Base-by-base conservation (phyloP, 83 land plant genomes). In the Picea abies region DNA sequence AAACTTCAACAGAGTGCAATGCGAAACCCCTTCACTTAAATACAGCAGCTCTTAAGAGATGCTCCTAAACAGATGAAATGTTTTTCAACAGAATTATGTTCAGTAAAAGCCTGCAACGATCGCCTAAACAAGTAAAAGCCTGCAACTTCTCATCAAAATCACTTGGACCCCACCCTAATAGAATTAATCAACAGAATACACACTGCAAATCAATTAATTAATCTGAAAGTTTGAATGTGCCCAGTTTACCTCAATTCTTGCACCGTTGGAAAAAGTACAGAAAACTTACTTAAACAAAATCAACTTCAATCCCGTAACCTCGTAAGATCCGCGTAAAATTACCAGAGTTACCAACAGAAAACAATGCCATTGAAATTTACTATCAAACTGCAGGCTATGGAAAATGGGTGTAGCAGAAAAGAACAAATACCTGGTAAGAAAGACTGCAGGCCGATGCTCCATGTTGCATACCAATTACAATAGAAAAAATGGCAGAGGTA, bases 401-500 rank as follows among this genome's bases (percentile, higher is more conserved):
- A 20, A 80, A 80, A 80, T 12, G 17, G 10, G 47, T 80, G 39
- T 35, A 32, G 39, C 60, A 19, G 49, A 72, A 15, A 49, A 65
- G 71, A 66, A 32, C 16, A 32, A 62, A 56, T 32, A 92, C 95
- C 92, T 87, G 87, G 82, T 84, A 89, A 2, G 95, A 90, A 52
- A 90, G 78, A 1, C 84, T 87, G 23, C 87, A 87, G n/a, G 71
- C 83, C 15, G 64, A 12, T 11, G 91, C 82, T 29, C 90, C 85
- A 56, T 90, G 86, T 61, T 81, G 90, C 77, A 87, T 84, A 70
- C 93, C 95, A 60, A 87, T 83, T 47, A 87, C 39, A 63, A 93
- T 64, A 52, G 91, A 87, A 83, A 93, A 71, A 37, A 90, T 60
- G 29, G 85, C 91, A 62, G 60, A 80, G 17, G 84, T 84, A 22